Evolutionary conservation across 768 basidiomycete species (phyloP).

Genomic region (Leccinellum luteum): DNA sequence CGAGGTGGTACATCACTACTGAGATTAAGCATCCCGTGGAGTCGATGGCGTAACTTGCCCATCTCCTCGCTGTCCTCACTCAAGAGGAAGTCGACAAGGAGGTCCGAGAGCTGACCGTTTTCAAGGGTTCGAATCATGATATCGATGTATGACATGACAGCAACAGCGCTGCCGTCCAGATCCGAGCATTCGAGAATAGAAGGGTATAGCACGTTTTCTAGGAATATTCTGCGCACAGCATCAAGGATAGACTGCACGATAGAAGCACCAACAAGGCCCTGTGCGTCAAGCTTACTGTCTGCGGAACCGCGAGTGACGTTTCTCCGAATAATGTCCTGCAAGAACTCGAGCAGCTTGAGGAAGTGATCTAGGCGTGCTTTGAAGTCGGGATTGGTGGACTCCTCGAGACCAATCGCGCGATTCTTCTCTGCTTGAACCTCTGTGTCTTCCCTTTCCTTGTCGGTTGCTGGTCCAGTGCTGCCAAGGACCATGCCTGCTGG

Average conservation of each 20-base stretch:
- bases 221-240: slow-evolving; percentile 79
- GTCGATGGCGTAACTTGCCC: slow-evolving; percentile 43
- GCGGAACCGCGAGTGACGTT: slow-evolving; percentile 44
- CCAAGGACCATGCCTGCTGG: slow-evolving; percentile 72
- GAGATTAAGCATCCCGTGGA: slow-evolving; percentile 43
- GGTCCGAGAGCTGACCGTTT: slow-evolving; percentile 62
- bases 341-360: slow-evolving; percentile 85
- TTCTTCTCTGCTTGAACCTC: slow-evolving; percentile 49
- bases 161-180: slow-evolving; percentile 90
- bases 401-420: slow-evolving; percentile 67
- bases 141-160: slow-evolving; percentile 94
- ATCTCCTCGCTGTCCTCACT: slow-evolving; percentile 81
- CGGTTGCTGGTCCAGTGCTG: slow-evolving; percentile 49
- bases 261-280: slow-evolving; percentile 69
- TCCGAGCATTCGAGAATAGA: slow-evolving; percentile 93
- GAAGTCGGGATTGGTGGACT: slow-evolving; percentile 73
- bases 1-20: slow-evolving; percentile 33
- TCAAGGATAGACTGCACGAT: slow-evolving; percentile 83
- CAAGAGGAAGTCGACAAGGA: slow-evolving; percentile 75
- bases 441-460: slow-evolving; percentile 57
- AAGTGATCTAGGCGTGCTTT: slow-evolving; percentile 81
- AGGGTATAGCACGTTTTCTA: slow-evolving; percentile 91
- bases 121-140: slow-evolving; percentile 77
- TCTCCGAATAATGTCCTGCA: slow-evolving; percentile 82
- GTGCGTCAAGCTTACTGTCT: slow-evolving; percentile 47